Percentiles rank a stretch among this genome's conserved stretches.
Evolutionary conservation across 2,329 filamentous ascomycete genomes (phyloP).

Genomic region (Colletotrichum australisinense): DNA sequence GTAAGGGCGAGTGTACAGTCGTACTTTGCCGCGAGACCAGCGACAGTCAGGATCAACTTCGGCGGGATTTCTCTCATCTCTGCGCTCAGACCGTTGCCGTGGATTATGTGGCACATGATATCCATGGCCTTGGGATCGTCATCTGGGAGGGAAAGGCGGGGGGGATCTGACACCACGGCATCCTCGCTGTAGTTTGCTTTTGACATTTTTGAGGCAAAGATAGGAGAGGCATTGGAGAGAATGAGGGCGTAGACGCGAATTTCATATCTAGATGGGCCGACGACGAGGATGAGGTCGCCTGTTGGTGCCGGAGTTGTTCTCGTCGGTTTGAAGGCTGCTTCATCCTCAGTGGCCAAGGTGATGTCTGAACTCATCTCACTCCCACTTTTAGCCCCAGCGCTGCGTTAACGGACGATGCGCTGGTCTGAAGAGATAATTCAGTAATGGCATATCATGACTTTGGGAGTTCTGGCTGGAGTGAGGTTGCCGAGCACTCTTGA

Average conservation of each 20-base stretch:
- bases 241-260: slow-evolving; percentile 5
- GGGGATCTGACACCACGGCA: neutral
- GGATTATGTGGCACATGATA: neutral
- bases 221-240: slow-evolving; percentile 1
- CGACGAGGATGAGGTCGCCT: slow-evolving; percentile 16
- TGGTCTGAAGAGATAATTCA: too few relatives aligned
- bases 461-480: neutral
- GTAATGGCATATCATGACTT: neutral
- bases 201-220: slow-evolving; percentile 7
- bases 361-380: neutral
- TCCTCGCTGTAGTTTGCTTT: neutral
- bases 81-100: neutral
- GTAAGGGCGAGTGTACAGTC: slow-evolving; percentile 4
- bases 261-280: neutral
- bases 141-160: neutral
- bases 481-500: neutral
- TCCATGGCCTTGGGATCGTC: slow-evolving; percentile 11
- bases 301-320: neutral
- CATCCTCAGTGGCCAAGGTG: neutral
- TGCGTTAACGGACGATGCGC: too few relatives aligned
- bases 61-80: neutral
- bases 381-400: too few relatives aligned
- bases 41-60: neutral
- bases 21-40: slow-evolving; percentile 9
- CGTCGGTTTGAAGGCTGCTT: neutral